Percentiles rank a stretch among this genome's conserved stretches.
Evolutionary conservation across 805 yeast species (phyloP).

Genomic region (Teunomyces barrocoloradensis): DNA sequence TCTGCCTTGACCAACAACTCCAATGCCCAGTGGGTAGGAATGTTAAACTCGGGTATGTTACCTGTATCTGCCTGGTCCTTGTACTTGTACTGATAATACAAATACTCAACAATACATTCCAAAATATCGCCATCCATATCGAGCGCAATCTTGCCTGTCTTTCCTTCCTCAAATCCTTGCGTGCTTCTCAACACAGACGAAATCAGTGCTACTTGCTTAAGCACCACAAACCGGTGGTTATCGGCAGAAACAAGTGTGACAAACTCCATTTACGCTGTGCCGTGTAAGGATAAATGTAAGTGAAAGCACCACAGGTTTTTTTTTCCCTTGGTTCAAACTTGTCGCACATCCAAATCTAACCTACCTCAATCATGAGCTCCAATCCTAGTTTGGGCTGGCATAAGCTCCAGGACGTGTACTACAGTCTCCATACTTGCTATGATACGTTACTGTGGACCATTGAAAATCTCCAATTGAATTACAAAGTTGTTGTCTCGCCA

Average conservation of each 20-base stretch:
- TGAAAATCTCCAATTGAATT: slow-evolving; percentile 35
- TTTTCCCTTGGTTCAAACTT: too few relatives aligned
- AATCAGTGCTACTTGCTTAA: slow-evolving; percentile 75
- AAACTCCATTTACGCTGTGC: slow-evolving; percentile 20
- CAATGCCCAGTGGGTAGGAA: slow-evolving; percentile 92
- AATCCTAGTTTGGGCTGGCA: slow-evolving; percentile 70
- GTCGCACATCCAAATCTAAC: neutral
- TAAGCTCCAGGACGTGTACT: slow-evolving; percentile 66
- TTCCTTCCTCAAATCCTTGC: slow-evolving; percentile 56
- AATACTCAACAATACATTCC: slow-evolving; percentile 79
- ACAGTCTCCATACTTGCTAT: slow-evolving; percentile 59
- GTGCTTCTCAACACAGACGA: slow-evolving; percentile 55
- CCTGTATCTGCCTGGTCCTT: slow-evolving; percentile 48
- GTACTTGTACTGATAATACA: slow-evolving; percentile 72
- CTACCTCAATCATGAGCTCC: slow-evolving; percentile 13
- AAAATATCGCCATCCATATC: slow-evolving; percentile 72
- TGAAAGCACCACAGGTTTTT: neutral
- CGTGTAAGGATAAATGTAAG: neutral
- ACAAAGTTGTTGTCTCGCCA: slow-evolving; percentile 48
- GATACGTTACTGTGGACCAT: slow-evolving; percentile 49
- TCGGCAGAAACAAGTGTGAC: slow-evolving; percentile 76
- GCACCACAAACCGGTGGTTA: slow-evolving; percentile 57
- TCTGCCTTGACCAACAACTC: slow-evolving; percentile 93
- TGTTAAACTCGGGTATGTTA: slow-evolving; percentile 79
- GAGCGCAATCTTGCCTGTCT: slow-evolving; percentile 52